Base-by-base conservation (phyloP, 768 basidiomycete genomes). In the Russula sp. region DNA sequence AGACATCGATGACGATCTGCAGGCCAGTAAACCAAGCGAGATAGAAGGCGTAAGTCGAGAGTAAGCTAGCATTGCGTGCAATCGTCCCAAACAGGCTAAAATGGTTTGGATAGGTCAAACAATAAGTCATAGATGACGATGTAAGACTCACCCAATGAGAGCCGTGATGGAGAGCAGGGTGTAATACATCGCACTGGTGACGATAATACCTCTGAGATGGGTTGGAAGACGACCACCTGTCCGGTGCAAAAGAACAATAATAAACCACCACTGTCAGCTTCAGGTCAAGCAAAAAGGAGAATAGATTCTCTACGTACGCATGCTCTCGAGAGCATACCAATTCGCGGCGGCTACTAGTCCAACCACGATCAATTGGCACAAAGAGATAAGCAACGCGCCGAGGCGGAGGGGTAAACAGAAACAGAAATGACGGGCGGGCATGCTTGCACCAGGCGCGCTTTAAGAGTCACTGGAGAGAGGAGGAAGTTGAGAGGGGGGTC, bases 341-440 rank as follows among this genome's bases (percentile, higher is more conserved):
- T 34, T 8, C 0, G 14, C 60, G 7, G 50, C 67, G 8, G 68
- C 66, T 16, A 68, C 13, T n/a, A 69, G 34, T 26, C 56, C 63
- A 5, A 6, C 16, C 8, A 62, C 2, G 53, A 52, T 10, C 14
- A 64, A 36, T 62, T 69, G 68, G 50, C 13, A 6, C 24, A 57
- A 9, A 42, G 66, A 64, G 46, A 69, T 64, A 24, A 69, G 59
- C 2, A 68, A 40, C 30, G 67, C 63, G 10, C 68, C 68, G n/a
- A 69, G 57, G 38, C 68, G 62, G 49, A 69, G 24, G 49, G 68
- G 68, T 20, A 69, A 20, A 36, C 68, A 67, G 42, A 63, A 67
- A 38, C 60, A 55, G 44, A 67, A 69, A 54, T 67, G 62, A 18
- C 53, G 68, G 49, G 67, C 65, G 26, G 30, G 24, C 67, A 68